Conservation (phyloP, 805 yeast species). For the Saturnispora sekii region DNA sequence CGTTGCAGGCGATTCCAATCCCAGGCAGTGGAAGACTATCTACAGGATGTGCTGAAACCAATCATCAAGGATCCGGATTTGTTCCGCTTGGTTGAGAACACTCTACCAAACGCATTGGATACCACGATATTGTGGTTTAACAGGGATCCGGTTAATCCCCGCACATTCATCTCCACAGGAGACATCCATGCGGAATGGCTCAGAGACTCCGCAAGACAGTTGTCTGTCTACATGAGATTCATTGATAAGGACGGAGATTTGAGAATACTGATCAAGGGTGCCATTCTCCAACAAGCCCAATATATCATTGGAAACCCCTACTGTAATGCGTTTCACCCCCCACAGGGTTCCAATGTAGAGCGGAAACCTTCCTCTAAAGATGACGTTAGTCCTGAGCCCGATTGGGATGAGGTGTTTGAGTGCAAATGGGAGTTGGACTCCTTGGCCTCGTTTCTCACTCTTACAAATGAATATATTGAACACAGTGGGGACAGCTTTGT, state of each 20-base stretch:
- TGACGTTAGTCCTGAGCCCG: slow-evolving; percentile 57
- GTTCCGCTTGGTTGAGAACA: slow-evolving; percentile 66
- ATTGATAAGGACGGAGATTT: slow-evolving; percentile 41
- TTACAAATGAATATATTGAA: slow-evolving; percentile 60
- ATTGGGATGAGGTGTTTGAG: slow-evolving; percentile 68
- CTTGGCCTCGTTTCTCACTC: slow-evolving; percentile 68
- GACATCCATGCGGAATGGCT: slow-evolving; percentile 94
- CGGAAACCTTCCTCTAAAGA: slow-evolving; percentile 49
- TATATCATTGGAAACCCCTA: slow-evolving; percentile 59
- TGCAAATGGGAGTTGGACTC: slow-evolving; percentile 88
- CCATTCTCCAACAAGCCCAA: slow-evolving; percentile 68
- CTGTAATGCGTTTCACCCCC: slow-evolving; percentile 91
- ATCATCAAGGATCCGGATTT: slow-evolving; percentile 53
- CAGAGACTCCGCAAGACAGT: slow-evolving; percentile 77
- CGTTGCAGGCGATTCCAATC: slow-evolving; percentile 69
- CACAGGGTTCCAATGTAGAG: slow-evolving; percentile 40
- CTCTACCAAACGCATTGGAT: slow-evolving; percentile 81
- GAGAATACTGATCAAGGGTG: slow-evolving; percentile 54
- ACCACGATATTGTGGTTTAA: slow-evolving; percentile 75
- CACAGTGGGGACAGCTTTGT: slow-evolving; percentile 40
- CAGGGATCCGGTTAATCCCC: slow-evolving; percentile 28
- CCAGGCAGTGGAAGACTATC: slow-evolving; percentile 47
- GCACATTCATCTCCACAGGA: slow-evolving; percentile 79
- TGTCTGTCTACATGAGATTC: slow-evolving; percentile 63
- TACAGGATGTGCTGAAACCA: slow-evolving; percentile 38